Evolutionary conservation across 2,329 filamentous ascomycete species (phyloP).

Genomic region (Curvularia sp.): DNA sequence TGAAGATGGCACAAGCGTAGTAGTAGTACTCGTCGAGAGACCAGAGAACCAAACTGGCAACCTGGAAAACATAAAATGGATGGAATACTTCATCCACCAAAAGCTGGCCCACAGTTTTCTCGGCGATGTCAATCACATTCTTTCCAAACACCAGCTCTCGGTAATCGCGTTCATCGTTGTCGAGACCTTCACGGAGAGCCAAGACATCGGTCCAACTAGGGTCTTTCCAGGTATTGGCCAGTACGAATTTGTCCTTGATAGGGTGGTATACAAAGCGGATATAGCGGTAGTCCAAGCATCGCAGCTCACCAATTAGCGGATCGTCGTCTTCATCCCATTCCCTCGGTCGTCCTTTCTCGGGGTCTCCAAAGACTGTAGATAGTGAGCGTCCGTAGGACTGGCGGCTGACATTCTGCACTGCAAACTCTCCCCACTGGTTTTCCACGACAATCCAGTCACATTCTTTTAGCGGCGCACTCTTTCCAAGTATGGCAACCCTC

Average conservation of each 20-base stretch:
- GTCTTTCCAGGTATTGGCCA: slow-evolving; percentile 93
- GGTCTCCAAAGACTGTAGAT: slow-evolving; percentile 72
- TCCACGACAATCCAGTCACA: slow-evolving; percentile 94
- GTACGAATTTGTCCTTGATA: slow-evolving; percentile 83
- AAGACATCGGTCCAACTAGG: slow-evolving; percentile 83
- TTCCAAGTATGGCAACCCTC: slow-evolving; percentile 79
- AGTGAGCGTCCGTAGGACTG: slow-evolving; percentile 67
- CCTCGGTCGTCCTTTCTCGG: slow-evolving; percentile 69
- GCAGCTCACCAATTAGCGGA: slow-evolving; percentile 76
- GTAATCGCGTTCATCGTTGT: slow-evolving; percentile 84
- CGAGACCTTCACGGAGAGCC: slow-evolving; percentile 77
- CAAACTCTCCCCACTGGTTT: slow-evolving; percentile 96
- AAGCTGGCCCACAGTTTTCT: slow-evolving; percentile 83
- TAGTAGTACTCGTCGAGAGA: slow-evolving; percentile 97
- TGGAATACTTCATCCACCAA: slow-evolving; percentile 95
- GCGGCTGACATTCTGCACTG: slow-evolving; percentile 71
- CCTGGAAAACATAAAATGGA: slow-evolving; percentile 97
- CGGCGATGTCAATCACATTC: slow-evolving; percentile 91
- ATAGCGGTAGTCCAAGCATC: slow-evolving; percentile 89
- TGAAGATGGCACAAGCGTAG: slow-evolving; percentile 92
- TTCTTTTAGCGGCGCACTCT: slow-evolving; percentile 70
- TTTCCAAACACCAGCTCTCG: slow-evolving; percentile 86
- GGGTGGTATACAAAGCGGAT: slow-evolving; percentile 93
- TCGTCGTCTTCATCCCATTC: slow-evolving; percentile 77
- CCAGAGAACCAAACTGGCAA: slow-evolving; percentile 93